Conservation (phyloP, 2,329 filamentous ascomycete genomes). For the Rutstroemia sp. region DNA sequence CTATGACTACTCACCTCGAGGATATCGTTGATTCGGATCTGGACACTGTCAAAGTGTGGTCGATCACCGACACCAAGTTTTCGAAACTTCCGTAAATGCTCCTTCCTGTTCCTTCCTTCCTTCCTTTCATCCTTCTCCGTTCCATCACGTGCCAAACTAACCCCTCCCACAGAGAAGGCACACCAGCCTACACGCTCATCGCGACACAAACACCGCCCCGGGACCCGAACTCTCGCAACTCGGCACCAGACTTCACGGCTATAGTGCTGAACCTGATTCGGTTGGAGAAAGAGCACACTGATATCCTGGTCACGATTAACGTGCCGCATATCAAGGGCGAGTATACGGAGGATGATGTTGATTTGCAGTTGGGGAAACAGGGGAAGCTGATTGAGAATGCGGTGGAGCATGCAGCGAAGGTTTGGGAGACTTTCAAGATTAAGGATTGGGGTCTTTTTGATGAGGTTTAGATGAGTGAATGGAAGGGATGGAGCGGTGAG, state of each 20-base stretch:
- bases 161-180: constrained; percentile 34
- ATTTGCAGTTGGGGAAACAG: constrained; percentile 56
- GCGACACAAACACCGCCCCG: constrained; percentile 50
- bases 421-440: constrained; percentile 69
- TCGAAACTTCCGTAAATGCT: constrained; percentile 37
- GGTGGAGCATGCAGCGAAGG: constrained; percentile 57
- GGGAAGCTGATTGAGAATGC: constrained; percentile 62
- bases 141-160: constrained; percentile 10
- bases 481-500: no score
- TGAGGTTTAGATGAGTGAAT: constrained; percentile 21
- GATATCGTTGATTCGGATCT: constrained; percentile 60
- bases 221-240: constrained; percentile 27
- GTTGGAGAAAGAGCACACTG: constrained; percentile 66
- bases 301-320: constrained; percentile 81
- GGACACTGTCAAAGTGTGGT: constrained; percentile 59
- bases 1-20: constrained; percentile 60
- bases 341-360: constrained; percentile 66
- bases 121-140: constrained; percentile 3
- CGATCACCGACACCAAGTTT: constrained; percentile 53
- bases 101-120: not conserved
- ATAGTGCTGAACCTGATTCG: constrained; percentile 73
- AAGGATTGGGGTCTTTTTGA: constrained; percentile 69
- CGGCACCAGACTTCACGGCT: constrained; percentile 52
- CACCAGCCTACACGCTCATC: constrained; percentile 61
- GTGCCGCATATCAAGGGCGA: constrained; percentile 74